Base-by-base conservation (phyloP, 441 rosid species). In the Cnidoscolus chayamansa region DNA sequence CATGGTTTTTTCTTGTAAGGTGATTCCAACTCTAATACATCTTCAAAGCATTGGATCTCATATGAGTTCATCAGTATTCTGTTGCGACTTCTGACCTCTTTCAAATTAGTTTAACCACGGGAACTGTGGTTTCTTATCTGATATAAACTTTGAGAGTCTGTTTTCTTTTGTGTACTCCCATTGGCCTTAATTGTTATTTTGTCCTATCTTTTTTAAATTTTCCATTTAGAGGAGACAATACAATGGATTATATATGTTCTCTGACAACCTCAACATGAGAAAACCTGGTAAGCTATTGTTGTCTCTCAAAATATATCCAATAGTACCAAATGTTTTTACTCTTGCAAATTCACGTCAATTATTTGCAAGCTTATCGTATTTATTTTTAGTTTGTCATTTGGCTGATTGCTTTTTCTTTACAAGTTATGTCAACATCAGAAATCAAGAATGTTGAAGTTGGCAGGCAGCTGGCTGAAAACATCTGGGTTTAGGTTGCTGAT, bases 231-330 rank as follows among this genome's bases (percentile, higher is more conserved):
- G 59, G 30, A 31, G 59, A 67, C 30, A 47, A 35, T 20, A 8
- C 7, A 16, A 31, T 12, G 70, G 70, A 67, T 4, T 0, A 0
- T 67, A 67, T 7, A 51, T 40, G 20, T 30, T 2, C 51, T 31
- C 47, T 8, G 47, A 11, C 59, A 32, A 66, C 19, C 19, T 20
- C 59, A 50, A 51, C 70, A 50, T 51, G 59, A 32, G 70, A 67
- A 50, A 51, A 51, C 47, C 30, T 35, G 60, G 59, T 32, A 67
- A 67, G 70, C 17, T 15, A 12, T 1, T 4, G 40, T 11, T 4
- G 63, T 30, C 8, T 31, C n/a, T 20, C 0, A 25, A 57, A 30
- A 51, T 51, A 0, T 35, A 2, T 6, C 43, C 20, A 13, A 13
- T 49, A 49, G 12, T 13, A 16, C 12, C 12, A 40, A 8, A 0